These are phyloP conservation scores for Sordariomycetes sp. DNA, from an alignment of 2,329 filamentous ascomycete genomes.

Conservation along the genomic window DNA sequence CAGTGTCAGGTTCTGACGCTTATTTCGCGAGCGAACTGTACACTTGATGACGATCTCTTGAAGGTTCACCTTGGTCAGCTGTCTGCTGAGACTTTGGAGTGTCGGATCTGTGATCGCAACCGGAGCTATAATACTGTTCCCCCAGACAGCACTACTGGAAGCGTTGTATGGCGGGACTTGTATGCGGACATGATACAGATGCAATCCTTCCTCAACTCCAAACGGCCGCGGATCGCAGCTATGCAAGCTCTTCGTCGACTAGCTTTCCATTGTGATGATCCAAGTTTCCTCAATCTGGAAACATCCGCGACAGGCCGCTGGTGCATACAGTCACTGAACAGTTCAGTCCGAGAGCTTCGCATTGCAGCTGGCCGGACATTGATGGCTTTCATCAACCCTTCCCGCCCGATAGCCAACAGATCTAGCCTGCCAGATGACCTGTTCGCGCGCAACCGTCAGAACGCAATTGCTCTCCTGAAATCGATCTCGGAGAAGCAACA, in stretches of 20 bases:
- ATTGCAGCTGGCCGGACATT: constrained; percentile 67
- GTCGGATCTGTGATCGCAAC: too few species aligned
- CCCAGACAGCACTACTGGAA: too few species aligned
- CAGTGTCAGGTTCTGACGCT: too few species aligned
- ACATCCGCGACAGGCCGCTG: constrained; percentile 64
- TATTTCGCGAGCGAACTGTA: too few species aligned
- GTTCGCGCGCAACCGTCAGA: constrained; percentile 44
- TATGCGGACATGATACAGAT: constrained; percentile 37
- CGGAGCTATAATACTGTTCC: too few species aligned
- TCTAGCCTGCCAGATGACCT: constrained; percentile 9
- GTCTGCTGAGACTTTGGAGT: too few species aligned
- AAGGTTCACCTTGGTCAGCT: too few species aligned
- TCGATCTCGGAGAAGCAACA: constrained; percentile 61
- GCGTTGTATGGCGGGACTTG: too few species aligned
- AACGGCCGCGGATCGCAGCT: constrained; percentile 56
- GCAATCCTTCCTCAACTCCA: constrained; percentile 39
- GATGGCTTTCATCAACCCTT: constrained; percentile 49
- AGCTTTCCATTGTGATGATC: constrained; percentile 54
- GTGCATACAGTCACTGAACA: constrained; percentile 73
- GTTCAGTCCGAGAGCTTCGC: constrained; percentile 76
- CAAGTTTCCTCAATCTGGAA: constrained; percentile 56
- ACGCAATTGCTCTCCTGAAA: constrained; percentile 62
- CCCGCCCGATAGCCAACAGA: too few species aligned
- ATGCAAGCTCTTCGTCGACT: constrained; percentile 65
- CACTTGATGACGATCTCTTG: too few species aligned